These are phyloP conservation scores for Jimgerdemannia flammicorona DNA, from an alignment of 192 early-diverging fungal genomes.

Conservation along the genomic window DNA sequence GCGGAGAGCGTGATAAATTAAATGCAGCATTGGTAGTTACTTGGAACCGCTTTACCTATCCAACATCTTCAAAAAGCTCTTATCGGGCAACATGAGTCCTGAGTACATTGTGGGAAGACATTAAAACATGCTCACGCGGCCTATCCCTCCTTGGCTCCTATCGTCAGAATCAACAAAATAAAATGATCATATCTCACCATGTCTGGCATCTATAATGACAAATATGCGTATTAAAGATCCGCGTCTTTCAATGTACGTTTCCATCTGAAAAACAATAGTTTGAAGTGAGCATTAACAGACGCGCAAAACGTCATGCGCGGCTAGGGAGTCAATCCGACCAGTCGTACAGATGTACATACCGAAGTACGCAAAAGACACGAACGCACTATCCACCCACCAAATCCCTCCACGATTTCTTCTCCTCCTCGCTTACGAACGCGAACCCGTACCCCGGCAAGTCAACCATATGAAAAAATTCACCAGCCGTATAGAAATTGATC, in stretches of 20 bases:
- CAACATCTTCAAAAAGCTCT: slow-evolving; percentile 48
- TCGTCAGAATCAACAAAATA: neutral
- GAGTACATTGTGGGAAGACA: neutral
- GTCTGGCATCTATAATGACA: slow-evolving; percentile 75
- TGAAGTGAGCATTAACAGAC: neutral
- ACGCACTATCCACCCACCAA: slow-evolving; percentile 35
- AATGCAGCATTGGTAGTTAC: neutral
- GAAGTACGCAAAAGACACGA: neutral
- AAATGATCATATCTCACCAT: slow-evolving; percentile 35
- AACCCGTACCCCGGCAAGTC: slow-evolving; percentile 88
- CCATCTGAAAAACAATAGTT: slow-evolving; percentile 47
- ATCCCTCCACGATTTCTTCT: slow-evolving; percentile 47
- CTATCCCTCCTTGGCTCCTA: neutral
- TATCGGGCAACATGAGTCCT: slow-evolving; percentile 51
- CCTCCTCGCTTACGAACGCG: slow-evolving; percentile 68
- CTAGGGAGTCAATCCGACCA: neutral
- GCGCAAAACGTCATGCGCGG: neutral
- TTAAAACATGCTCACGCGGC: slow-evolving; percentile 2
- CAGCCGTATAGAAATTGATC: slow-evolving; percentile 74
- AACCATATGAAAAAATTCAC: slow-evolving; percentile 57
- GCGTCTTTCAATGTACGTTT: slow-evolving; percentile 55
- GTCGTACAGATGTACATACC: neutral
- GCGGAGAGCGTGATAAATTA: neutral
- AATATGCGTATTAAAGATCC: slow-evolving; percentile 56
- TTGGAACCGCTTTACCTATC: slow-evolving; percentile 31